A percentile compares a stretch with the other conserved stretches of the same genome.
These are phyloP conservation scores for Metschnikowia hibisci DNA, from an alignment of 805 yeast genomes.

Conservation along the genomic window DNA sequence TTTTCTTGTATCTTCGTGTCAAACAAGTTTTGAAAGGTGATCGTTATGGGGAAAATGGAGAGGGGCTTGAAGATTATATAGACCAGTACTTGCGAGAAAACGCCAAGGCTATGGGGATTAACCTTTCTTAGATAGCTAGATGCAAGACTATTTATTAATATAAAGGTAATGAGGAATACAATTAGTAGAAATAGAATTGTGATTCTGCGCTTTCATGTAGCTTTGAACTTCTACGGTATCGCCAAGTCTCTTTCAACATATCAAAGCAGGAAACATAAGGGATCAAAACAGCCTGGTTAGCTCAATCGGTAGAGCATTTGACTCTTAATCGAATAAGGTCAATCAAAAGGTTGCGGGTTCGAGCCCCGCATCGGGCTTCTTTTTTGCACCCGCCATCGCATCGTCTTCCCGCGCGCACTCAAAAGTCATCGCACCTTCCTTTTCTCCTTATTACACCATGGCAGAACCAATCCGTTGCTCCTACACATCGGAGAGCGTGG, in stretches of 20 bases:
- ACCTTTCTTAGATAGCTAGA: conserved; percentile 9
- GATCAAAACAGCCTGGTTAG: conserved; percentile 16
- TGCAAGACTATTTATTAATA: background rate
- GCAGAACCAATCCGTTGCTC: conserved; percentile 18
- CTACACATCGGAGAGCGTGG: conserved; percentile 39
- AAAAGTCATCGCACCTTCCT: background rate
- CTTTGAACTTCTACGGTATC: too few relatives aligned
- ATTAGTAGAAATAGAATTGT: too few relatives aligned
- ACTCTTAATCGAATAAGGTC: conserved; percentile 20
- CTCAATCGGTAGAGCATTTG: conserved; percentile 23
- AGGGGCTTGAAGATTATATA: conserved; percentile 44
- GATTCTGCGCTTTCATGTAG: too few relatives aligned
- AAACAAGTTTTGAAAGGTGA: conserved; percentile 34
- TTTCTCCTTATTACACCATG: conserved; percentile 6
- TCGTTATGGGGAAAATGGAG: conserved; percentile 27
- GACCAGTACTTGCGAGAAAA: conserved; percentile 42
- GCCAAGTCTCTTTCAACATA: background rate
- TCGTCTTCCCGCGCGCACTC: conserved; percentile 13
- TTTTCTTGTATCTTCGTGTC: conserved; percentile 30
- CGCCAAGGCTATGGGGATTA: conserved; percentile 43
- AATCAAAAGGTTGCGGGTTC: conserved; percentile 23
- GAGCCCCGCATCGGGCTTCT: conserved; percentile 23
- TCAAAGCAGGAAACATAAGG: too few relatives aligned
- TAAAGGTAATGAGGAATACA: background rate
- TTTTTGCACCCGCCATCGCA: conserved; percentile 8